phyloP scores from a whole-genome alignment of 768 basidiomycete species.

The Rubroboletus pulcherrimus region DNA sequence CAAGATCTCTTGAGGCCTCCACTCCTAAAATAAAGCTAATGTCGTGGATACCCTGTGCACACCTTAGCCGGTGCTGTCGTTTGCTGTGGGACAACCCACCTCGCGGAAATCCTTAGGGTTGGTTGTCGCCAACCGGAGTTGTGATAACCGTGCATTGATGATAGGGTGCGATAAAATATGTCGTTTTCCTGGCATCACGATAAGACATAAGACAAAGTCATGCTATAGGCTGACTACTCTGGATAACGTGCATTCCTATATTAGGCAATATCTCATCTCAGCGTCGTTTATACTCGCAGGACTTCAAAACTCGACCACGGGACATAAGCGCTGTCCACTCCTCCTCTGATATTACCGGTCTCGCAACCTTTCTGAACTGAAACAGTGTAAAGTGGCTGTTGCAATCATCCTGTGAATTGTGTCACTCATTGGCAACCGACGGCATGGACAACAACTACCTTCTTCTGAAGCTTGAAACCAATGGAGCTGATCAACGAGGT shows the following conservation, averaged over 20 bases:
- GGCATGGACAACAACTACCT: constrained; percentile 41
- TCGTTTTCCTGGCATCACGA: constrained; percentile 35
- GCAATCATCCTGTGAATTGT: constrained; percentile 55
- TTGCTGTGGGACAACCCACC: constrained; percentile 35
- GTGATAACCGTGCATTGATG: constrained; percentile 69
- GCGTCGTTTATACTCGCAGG: constrained; percentile 91
- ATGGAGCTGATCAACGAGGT: constrained; percentile 55
- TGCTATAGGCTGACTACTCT: no score
- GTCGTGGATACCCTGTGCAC: constrained; percentile 60
- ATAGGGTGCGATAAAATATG: constrained; percentile 67
- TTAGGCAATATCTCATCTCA: constrained; percentile 32
- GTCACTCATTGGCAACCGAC: constrained; percentile 1
- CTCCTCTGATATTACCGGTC: constrained; percentile 44
- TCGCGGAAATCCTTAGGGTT: constrained; percentile 75
- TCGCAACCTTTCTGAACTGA: constrained; percentile 65
- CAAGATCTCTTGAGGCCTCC: constrained; percentile 71
- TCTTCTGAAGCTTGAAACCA: constrained; percentile 70
- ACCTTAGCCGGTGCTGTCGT: constrained; percentile 1
- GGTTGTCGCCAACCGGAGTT: constrained; percentile 59
- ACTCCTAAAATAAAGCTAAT: constrained; percentile 79
- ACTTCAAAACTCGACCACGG: constrained; percentile 62
- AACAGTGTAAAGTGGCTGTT: constrained; percentile 87
- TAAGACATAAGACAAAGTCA: not conserved
- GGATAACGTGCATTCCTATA: not conserved
- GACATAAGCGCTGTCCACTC: constrained; percentile 58